A percentile compares a stretch with the other conserved stretches of the same genome.
Evolutionary conservation across 23 red algal species (phyloP).

Genomic region (Pyropia yezoensis): DNA sequence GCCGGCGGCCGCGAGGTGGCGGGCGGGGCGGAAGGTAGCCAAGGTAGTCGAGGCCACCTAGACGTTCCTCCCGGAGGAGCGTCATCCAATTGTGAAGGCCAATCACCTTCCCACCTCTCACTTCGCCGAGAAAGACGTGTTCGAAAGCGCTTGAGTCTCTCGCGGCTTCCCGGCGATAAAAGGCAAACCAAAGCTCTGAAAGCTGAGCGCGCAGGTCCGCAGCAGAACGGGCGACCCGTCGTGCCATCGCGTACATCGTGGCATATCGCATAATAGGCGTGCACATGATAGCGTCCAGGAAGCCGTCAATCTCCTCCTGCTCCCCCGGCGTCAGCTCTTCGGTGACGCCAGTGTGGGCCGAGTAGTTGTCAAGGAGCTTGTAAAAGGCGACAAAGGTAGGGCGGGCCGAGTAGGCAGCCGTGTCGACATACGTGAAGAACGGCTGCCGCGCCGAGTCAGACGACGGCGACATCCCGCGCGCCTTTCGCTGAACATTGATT

Average conservation of each 20-base stretch:
- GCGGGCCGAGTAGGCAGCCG: slow-evolving; percentile 21
- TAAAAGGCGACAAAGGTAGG: slow-evolving; percentile 30
- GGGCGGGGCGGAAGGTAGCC: slow-evolving; percentile 28
- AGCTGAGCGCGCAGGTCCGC: slow-evolving; percentile 10
- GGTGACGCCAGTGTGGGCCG: slow-evolving; percentile 25
- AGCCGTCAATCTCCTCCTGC: slow-evolving; percentile 22
- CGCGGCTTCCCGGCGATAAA: slow-evolving; percentile 9
- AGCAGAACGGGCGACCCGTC: not conserved
- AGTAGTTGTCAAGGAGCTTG: slow-evolving; percentile 50
- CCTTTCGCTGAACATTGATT: slow-evolving; percentile 10
- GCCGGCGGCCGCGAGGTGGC: not conserved
- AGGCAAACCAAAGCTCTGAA: slow-evolving; percentile 37
- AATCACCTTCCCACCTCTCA: slow-evolving; percentile 38
- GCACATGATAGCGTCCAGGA: slow-evolving; percentile 24
- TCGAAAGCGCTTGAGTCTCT: slow-evolving; percentile 44
- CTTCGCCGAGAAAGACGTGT: slow-evolving; percentile 63
- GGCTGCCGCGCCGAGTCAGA: slow-evolving; percentile 27
- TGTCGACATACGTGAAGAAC: slow-evolving; percentile 32
- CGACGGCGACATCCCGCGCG: slow-evolving; percentile 3
- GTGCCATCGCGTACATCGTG: slow-evolving; percentile 2
- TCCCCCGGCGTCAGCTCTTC: slow-evolving; percentile 28
- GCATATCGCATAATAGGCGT: slow-evolving; percentile 22
- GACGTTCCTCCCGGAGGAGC: slow-evolving; percentile 38
- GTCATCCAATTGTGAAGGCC: slow-evolving; percentile 67
- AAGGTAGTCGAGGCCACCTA: slow-evolving; percentile 41